Conservation (phyloP, 495 filamentous ascomycete species). For the Podospora pseudocomata region DNA sequence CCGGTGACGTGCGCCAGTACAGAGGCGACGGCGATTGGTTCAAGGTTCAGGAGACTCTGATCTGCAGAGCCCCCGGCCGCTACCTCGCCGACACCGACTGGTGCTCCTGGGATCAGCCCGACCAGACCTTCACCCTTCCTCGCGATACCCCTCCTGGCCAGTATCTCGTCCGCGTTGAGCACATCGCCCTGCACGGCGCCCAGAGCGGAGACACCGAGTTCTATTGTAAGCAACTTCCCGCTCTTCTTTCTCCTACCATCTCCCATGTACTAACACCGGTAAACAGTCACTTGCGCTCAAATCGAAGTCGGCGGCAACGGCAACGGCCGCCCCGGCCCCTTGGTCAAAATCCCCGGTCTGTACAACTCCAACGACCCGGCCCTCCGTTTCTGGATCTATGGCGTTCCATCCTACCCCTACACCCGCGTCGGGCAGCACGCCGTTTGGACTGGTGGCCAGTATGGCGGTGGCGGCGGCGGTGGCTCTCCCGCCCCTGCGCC, state of each 20-base stretch:
- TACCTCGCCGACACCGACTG: conserved; percentile 25
- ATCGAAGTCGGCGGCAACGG: conserved; percentile 46
- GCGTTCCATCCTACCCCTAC: conserved; percentile 12
- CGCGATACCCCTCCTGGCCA: conserved; percentile 40
- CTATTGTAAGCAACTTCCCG: conserved; percentile 32
- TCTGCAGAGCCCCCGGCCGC: conserved; percentile 11
- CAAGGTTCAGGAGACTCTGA: conserved; percentile 39
- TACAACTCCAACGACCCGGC: conserved; percentile 43
- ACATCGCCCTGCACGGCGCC: conserved; percentile 49
- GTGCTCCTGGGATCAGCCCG: conserved; percentile 27
- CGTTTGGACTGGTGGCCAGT: conserved; percentile 14
- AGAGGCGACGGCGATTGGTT: conserved; percentile 38
- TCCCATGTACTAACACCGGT: not conserved
- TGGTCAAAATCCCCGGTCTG: conserved; percentile 47
- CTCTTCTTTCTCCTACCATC: not conserved
- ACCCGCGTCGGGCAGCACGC: conserved; percentile 16
- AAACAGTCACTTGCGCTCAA: conserved; percentile 41
- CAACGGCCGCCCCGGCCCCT: conserved; percentile 35
- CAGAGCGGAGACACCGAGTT: conserved; percentile 46
- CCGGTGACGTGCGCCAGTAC: conserved; percentile 30
- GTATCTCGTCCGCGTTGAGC: conserved; percentile 49
- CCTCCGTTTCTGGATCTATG: conserved; percentile 28
- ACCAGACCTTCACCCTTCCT: conserved; percentile 38
- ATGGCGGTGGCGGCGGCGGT: conserved; percentile 4
- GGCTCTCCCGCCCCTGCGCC: not conserved